Base-by-base conservation (phyloP, 1,139 yeast species). In the Yamadazyma diospyri region DNA sequence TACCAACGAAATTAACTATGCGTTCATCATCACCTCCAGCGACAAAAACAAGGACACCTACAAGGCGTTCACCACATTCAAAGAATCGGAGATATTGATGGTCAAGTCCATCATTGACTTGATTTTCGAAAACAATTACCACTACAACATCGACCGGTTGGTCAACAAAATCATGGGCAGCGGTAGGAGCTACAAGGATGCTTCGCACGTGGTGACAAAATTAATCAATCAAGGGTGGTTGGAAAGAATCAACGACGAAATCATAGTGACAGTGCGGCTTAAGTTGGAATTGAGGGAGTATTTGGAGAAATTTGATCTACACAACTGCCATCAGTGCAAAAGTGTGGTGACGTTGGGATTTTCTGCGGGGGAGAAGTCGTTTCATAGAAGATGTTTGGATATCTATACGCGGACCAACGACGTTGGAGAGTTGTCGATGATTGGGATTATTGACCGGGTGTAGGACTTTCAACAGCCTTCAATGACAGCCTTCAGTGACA, bases 161-260 rank as follows among this genome's bases (percentile, higher is more conserved):
- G 27, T 33, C 19, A 39, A 36, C 25, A 25, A 18, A 2, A 11
- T 40, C 5, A 12, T 40, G 19, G 43, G 41, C 3, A 38, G 51
- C 18, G 55, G 54, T 27, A 53, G 56, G 18, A 39, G 61, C 2
- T 40, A 55, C 4, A 47, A 53, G 3, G 75, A 70, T 16, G 51
- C 69, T 0, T 57, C 59, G 11, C 38, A 34, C 1, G 58, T 77
- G 22, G 43, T 78, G 2, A 56, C 49, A 6, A 46, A 55, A 16
- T 49, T 78, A 15, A 63, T 73, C 6, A 67, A 67, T 35, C 72
- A 67, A 37, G 82, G 79, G 4, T 78, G 84, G 82, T 50, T 78
- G 25, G 51, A 48, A 15, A 29, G 57, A 11, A 51, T 62, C 8
- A 32, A 39, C 7, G 53, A 51, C 16, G 57, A 57, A 32, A 45